Evolutionary conservation across 2,329 filamentous ascomycete species (phyloP).

Genomic region (Cercospora nicotianae): DNA sequence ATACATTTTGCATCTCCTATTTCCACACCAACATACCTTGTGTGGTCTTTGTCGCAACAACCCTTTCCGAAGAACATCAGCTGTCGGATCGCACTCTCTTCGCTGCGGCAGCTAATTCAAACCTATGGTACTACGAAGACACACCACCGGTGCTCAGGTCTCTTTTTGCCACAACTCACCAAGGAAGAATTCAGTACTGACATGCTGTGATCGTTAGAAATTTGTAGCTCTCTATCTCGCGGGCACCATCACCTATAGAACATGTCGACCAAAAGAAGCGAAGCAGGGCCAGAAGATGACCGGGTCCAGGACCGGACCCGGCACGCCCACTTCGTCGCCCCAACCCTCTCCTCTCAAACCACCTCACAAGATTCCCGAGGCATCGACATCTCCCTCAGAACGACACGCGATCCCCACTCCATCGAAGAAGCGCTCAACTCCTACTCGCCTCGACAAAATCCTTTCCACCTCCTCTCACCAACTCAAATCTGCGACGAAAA

Average conservation of each 20-base stretch:
- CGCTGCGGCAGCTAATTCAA: background rate
- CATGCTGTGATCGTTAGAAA: background rate
- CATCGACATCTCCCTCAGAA: background rate
- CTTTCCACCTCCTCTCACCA: slow-evolving; percentile 11
- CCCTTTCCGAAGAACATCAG: slow-evolving; percentile 1
- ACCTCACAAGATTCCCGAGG: background rate
- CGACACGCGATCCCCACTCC: background rate
- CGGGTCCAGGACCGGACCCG: background rate
- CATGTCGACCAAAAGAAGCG: background rate
- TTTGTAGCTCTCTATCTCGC: background rate
- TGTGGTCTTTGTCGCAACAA: slow-evolving; percentile 11
- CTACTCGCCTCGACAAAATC: slow-evolving; percentile 14
- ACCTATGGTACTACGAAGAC: background rate
- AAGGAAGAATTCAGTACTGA: background rate
- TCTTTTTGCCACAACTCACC: background rate
- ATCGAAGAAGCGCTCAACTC: background rate
- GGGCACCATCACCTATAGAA: background rate
- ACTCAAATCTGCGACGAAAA: slow-evolving; percentile 22
- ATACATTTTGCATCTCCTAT: slow-evolving; percentile 5
- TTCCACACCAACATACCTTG: slow-evolving; percentile 4
- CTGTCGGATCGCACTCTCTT: background rate
- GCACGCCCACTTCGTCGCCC: background rate
- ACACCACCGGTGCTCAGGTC: background rate
- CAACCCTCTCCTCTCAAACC: background rate
- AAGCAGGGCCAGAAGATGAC: background rate